Evolutionary conservation across 2,329 filamentous ascomycete species (phyloP), one percentile per base, ranked within the genome.

Genomic region (Beauveria varroae): DNA sequence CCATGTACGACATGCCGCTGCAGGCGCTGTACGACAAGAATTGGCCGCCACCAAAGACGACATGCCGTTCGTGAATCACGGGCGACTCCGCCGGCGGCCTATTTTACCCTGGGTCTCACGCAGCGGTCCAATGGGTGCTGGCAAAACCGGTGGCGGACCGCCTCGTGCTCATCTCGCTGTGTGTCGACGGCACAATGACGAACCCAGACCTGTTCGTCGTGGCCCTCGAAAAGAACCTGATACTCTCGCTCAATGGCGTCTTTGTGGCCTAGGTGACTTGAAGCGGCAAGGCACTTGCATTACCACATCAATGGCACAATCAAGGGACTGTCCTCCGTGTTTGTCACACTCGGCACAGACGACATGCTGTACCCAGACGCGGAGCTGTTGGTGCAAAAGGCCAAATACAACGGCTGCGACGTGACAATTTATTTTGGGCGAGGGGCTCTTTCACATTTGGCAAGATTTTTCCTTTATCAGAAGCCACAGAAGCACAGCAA

Each of bases 1-100:
- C 68, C 41, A 71, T 72, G 65, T 73, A 71, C 44, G 70, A 70
- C 49, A 65, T 66, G 37, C 64, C 72, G 3, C 68, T 14, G 12
- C 30, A 71, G 64, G 70, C 70, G 16, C 64, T 72, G 28, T 65
- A 73, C 64, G 68, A 73, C 44, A 12, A 34, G 69, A 72, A 10
- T 65, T 73, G 55, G 71, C 69, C 5, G 63, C 66, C 5, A 65
- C 67, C 24, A 58, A 66, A 18, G 70, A 71, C 14, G 65, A 67
- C 30, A 71, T 71, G 1, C 68, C 73, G 26, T 72, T 67, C 57
- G 12, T 65, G 66, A 16, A 3, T 7, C 26, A 22, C 30, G 47
- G 24, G 16, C 5, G 24, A n/a, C 46, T 49, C 24, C 22, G 22
- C 12, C 10, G 22, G 44, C 22, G 44, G 12, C 20, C 26, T 22